Evolutionary conservation across 805 yeast species (phyloP).

Genomic region (Saccharomycopsis selenospora): DNA sequence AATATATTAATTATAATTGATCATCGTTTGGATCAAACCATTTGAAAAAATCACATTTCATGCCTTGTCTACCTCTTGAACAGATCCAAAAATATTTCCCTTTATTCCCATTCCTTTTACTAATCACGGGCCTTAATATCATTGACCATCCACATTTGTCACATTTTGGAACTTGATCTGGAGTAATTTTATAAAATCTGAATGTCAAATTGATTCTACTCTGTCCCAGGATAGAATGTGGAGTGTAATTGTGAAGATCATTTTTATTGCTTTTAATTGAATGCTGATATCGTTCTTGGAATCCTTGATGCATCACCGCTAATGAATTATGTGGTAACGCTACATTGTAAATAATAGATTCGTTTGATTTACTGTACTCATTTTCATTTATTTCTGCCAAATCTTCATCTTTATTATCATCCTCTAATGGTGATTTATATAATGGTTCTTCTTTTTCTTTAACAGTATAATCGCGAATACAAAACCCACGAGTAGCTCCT

Average conservation of each 20-base stretch:
- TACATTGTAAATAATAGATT: constrained; percentile 36
- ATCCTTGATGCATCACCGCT: constrained; percentile 68
- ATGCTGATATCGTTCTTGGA: constrained; percentile 72
- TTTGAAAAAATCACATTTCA: constrained; percentile 7
- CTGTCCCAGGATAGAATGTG: constrained; percentile 43
- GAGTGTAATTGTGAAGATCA: constrained; percentile 28
- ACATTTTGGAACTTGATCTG: constrained; percentile 37
- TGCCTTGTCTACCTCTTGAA: constrained; percentile 32
- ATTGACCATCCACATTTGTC: constrained; percentile 34
- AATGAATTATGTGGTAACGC: constrained; percentile 58
- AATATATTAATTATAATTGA: no score
- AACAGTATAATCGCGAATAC: constrained; percentile 37
- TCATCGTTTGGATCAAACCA: background rate
- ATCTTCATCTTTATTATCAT: constrained; percentile 25
- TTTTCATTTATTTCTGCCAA: constrained; percentile 22
- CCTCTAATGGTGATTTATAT: no score
- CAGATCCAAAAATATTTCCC: constrained; percentile 69
- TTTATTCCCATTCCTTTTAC: constrained; percentile 36
- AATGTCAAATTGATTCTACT: constrained; percentile 59
- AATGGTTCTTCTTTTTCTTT: no score
- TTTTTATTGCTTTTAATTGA: constrained; percentile 41
- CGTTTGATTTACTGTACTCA: constrained; percentile 39
- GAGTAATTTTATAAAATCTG: constrained; percentile 42
- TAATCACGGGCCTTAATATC: constrained; percentile 47
- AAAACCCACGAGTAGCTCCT: constrained; percentile 64